Percentiles rank a stretch among this genome's conserved stretches.
Evolutionary conservation across 495 filamentous ascomycete species (phyloP).

Genomic region (Stereocaulon alpinum): DNA sequence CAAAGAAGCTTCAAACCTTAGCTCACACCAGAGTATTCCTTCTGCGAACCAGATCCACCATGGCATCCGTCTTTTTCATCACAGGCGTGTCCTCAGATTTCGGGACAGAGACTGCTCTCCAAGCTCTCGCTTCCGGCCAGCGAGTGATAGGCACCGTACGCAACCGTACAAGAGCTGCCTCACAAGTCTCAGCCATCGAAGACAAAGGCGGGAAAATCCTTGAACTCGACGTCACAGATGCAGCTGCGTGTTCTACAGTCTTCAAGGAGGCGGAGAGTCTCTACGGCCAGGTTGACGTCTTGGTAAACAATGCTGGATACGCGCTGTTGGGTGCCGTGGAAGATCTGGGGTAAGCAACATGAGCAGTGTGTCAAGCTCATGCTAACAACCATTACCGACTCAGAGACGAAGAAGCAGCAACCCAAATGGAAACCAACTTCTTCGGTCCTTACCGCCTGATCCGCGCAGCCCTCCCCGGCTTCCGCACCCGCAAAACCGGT

Average conservation of each 20-base stretch:
- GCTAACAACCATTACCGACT: too few species aligned
- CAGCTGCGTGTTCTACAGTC: slow-evolving; percentile 18
- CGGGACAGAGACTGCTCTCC: slow-evolving; percentile 36
- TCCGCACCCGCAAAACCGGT: slow-evolving; percentile 32
- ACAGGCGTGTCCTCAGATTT: slow-evolving; percentile 46
- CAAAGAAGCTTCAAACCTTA: too few species aligned
- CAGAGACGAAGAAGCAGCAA: slow-evolving; percentile 30
- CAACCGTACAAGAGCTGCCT: slow-evolving; percentile 31
- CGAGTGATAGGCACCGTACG: slow-evolving; percentile 49
- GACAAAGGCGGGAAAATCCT: slow-evolving; percentile 23
- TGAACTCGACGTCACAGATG: slow-evolving; percentile 34
- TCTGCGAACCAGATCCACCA: neutral
- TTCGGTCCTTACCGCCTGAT: slow-evolving; percentile 36
- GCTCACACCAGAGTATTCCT: neutral
- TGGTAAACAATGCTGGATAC: slow-evolving; percentile 31
- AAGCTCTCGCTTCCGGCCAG: slow-evolving; percentile 39
- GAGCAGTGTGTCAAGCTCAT: neutral
- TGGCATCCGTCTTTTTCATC: slow-evolving; percentile 37
- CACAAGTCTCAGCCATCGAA: slow-evolving; percentile 28
- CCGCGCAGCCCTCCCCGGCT: slow-evolving; percentile 31
- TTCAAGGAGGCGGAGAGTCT: slow-evolving; percentile 8
- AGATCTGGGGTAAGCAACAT: slow-evolving; percentile 24
- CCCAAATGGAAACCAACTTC: slow-evolving; percentile 41
- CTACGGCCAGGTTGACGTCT: slow-evolving; percentile 22
- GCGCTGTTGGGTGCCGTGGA: slow-evolving; percentile 23